phyloP scores from a whole-genome alignment of 2,329 filamentous ascomycete species.

The Talaromyces amestolkiae region DNA sequence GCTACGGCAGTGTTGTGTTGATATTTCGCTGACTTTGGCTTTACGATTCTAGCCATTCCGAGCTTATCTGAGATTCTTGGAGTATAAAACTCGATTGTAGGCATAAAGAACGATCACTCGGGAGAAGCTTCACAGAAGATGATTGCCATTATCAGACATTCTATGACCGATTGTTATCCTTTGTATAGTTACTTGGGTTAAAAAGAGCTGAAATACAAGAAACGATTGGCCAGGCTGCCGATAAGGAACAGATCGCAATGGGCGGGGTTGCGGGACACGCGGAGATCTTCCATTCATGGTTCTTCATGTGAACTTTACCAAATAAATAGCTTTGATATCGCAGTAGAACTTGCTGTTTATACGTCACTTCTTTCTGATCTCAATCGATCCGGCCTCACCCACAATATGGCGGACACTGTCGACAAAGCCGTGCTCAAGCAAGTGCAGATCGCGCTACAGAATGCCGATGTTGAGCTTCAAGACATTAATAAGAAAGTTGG shows the following conservation, averaged over 20 bases:
- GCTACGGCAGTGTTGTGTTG: not conserved
- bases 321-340: not conserved
- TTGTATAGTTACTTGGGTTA: too few relatives aligned
- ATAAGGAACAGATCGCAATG: not conserved
- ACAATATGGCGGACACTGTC: not conserved
- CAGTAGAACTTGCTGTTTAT: not conserved
- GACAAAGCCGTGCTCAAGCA: not conserved
- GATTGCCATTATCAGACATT: not conserved
- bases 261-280: not conserved
- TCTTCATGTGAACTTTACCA: not conserved
- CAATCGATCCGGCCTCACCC: not conserved
- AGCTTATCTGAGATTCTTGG: not conserved
- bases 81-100: not conserved
- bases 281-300: not conserved
- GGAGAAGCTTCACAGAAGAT: not conserved
- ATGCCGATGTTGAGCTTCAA: conserved; percentile 8
- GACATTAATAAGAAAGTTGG: conserved; percentile 17
- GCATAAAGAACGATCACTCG: not conserved
- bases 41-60: not conserved
- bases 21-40: not conserved
- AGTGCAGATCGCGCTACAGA: conserved; percentile 14
- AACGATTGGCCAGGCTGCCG: not conserved
- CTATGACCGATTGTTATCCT: not conserved
- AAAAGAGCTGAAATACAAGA: not conserved
- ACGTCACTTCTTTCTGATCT: not conserved